These are phyloP conservation scores for Fusarium phyllophilum DNA, from an alignment of 2,329 filamentous ascomycete genomes.

Conservation along the genomic window DNA sequence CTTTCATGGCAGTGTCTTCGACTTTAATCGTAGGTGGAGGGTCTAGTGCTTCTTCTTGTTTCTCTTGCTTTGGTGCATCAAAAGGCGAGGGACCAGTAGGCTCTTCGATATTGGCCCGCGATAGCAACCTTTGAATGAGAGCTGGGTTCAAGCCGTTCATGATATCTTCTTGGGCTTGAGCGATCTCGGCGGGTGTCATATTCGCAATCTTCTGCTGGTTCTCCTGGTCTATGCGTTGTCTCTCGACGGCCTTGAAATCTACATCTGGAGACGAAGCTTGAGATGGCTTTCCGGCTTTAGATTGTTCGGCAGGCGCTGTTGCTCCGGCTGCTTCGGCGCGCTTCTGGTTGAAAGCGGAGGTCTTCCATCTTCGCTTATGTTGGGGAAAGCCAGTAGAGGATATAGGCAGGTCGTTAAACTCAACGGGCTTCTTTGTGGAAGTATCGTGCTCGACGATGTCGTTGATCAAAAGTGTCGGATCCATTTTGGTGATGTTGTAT, in stretches of 20 bases:
- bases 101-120: conserved; percentile 80
- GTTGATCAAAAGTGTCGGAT: conserved; percentile 68
- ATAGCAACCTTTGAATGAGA: conserved; percentile 80
- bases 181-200: conserved; percentile 87
- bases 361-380: conserved; percentile 78
- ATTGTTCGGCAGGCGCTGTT: neutral
- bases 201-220: conserved; percentile 77
- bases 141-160: conserved; percentile 78
- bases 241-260: conserved; percentile 65
- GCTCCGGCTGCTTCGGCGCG: conserved; percentile 38
- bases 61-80: conserved; percentile 46
- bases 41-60: conserved; percentile 5
- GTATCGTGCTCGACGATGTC: conserved; percentile 83
- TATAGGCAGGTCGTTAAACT: conserved; percentile 59
- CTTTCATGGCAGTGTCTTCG: conserved; percentile 45
- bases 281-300: neutral
- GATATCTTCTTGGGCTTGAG: conserved; percentile 82
- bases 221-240: conserved; percentile 80
- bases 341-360: conserved; percentile 81
- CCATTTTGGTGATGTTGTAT: conserved; percentile 43
- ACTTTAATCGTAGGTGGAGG: conserved; percentile 49
- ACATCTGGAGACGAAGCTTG: neutral
- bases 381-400: conserved; percentile 82
- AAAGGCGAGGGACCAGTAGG: conserved; percentile 56
- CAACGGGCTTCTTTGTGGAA: conserved; percentile 68